phyloP scores from a whole-genome alignment of 345 rosid species.

The Limnanthes douglasii region DNA sequence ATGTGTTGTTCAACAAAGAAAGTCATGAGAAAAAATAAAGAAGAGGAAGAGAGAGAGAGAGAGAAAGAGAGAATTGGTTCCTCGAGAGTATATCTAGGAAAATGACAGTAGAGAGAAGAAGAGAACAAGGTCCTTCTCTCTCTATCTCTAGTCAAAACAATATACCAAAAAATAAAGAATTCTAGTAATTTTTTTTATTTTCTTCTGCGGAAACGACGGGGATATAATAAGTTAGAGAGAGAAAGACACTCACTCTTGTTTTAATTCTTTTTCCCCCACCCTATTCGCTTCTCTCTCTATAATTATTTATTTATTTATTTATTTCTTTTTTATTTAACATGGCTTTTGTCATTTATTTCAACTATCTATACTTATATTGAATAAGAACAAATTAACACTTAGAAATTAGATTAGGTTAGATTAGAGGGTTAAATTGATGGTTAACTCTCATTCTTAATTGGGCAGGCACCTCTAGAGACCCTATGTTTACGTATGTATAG shows the following conservation, averaged over 20 bases:
- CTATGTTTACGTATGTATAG: no score
- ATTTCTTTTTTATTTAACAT: conserved; percentile 8
- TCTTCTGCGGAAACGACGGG: conserved; percentile 62
- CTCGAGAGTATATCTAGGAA: conserved; percentile 66
- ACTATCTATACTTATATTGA: no score
- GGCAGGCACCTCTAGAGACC: not conserved
- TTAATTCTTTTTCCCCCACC: conserved; percentile 29
- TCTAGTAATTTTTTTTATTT: no score
- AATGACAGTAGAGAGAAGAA: conserved; percentile 36
- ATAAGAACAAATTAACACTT: no score
- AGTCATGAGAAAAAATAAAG: conserved; percentile 12
- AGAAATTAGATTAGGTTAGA: no score
- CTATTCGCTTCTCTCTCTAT: conserved; percentile 5
- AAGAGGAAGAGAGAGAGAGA: conserved; percentile 19
- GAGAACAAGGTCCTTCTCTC: conserved; percentile 18
- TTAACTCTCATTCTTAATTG: not conserved
- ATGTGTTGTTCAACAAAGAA: conserved; percentile 21
- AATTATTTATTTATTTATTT: not conserved
- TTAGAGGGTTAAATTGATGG: no score
- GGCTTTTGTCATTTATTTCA: conserved; percentile 14
- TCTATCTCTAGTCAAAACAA: conserved; percentile 39
- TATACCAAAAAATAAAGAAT: conserved; percentile 9
- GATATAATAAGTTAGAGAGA: conserved; percentile 26
- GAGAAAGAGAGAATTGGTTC: conserved; percentile 16
- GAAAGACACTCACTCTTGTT: conserved; percentile 17